Percentiles rank a stretch among this genome's conserved stretches.
Conservation (phyloP, 805 yeast species). For the Hanseniaspora opuntiae region DNA sequence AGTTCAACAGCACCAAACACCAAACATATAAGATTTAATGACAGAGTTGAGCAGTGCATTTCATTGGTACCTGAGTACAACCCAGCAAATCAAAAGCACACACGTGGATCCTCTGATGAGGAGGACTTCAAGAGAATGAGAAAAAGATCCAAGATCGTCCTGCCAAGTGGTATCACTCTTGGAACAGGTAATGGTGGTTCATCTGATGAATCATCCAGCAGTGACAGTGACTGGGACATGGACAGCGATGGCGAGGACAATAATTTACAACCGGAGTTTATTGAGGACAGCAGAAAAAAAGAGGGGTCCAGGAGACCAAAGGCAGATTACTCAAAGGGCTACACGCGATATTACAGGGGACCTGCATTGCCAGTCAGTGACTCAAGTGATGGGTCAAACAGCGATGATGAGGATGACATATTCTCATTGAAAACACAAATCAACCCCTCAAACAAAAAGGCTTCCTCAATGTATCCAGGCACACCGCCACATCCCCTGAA, state of each 20-base stretch:
- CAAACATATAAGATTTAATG: slow-evolving; percentile 83
- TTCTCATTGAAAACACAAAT: neutral
- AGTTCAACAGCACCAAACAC: neutral
- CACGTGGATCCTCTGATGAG: slow-evolving; percentile 26
- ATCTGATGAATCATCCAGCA: slow-evolving; percentile 15
- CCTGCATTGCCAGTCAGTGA: slow-evolving; percentile 14
- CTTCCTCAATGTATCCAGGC: neutral
- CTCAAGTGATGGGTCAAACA: slow-evolving; percentile 15
- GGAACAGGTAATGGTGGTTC: slow-evolving; percentile 12
- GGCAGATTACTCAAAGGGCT: slow-evolving; percentile 12
- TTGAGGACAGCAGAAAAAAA: slow-evolving; percentile 3
- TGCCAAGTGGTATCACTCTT: slow-evolving; percentile 9
- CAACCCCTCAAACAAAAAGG: neutral
- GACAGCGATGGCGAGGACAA: slow-evolving; percentile 14
- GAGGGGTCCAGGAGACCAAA: slow-evolving; percentile 16
- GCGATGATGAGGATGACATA: slow-evolving; percentile 23
- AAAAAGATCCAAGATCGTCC: slow-evolving; percentile 14
- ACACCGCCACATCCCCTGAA: slow-evolving; percentile 10
- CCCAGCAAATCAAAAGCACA: neutral
- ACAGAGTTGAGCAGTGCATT: slow-evolving; percentile 79
- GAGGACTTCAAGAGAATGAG: slow-evolving; percentile 19
- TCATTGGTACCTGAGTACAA: slow-evolving; percentile 3
- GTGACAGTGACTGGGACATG: slow-evolving; percentile 10
- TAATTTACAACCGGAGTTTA: neutral
- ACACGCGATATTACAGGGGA: slow-evolving; percentile 12